phyloP scores from a whole-genome alignment of 192 early-diverging fungal genomes.

The Backusella liffmaniae region DNA sequence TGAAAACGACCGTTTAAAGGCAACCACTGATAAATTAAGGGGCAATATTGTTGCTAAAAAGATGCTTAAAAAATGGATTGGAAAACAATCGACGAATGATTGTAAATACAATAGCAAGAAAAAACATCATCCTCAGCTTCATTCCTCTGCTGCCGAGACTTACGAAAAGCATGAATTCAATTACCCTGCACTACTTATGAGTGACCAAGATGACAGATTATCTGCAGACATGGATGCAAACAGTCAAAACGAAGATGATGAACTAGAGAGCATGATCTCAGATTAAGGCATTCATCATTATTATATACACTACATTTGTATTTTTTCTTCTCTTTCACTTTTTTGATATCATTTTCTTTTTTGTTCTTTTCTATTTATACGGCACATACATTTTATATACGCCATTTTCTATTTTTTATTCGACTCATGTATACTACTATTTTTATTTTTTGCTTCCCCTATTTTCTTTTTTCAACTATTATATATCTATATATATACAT shows the following conservation, averaged over 20 bases:
- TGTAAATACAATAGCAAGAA: background rate
- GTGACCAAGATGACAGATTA: conserved; percentile 15
- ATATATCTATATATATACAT: background rate
- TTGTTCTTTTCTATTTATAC: background rate
- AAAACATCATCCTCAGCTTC: background rate
- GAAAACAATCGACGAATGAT: conserved; percentile 6
- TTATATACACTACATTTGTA: background rate
- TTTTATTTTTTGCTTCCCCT: background rate
- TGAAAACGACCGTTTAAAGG: conserved; percentile 50
- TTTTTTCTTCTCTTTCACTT: background rate
- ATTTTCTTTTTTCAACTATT: background rate
- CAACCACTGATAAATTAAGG: conserved; percentile 46
- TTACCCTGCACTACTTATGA: conserved; percentile 9
- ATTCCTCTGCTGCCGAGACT: background rate
- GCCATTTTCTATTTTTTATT: background rate
- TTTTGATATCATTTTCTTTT: background rate
- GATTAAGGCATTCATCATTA: conserved; percentile 3
- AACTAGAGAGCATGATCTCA: conserved; percentile 22
- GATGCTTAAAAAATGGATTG: conserved; percentile 50
- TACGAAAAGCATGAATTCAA: background rate
- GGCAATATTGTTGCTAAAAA: conserved; percentile 54
- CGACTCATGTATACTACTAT: conserved; percentile 5
- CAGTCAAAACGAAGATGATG: conserved; percentile 12
- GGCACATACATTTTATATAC: conserved; percentile 12
- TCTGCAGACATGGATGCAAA: background rate